Percentiles rank a stretch among this genome's conserved stretches.
phyloP scores from a whole-genome alignment of 495 filamentous ascomycete genomes.

The Penicillium nucicola region DNA sequence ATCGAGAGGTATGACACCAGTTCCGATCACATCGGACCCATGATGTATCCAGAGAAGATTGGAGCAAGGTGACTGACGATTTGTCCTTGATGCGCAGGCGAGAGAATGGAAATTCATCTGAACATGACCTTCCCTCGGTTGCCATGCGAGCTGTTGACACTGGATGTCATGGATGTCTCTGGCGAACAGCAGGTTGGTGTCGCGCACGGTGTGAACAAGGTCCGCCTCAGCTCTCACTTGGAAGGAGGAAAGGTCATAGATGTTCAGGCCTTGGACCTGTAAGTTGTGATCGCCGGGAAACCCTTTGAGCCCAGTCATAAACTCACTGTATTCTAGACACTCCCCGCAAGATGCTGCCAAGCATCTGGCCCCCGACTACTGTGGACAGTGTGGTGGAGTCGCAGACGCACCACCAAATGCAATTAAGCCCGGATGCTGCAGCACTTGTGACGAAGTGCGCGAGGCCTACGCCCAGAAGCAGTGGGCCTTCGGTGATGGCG shows the following conservation, averaged over 20 bases:
- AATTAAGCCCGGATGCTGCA: slow-evolving; percentile 80
- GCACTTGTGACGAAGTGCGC: slow-evolving; percentile 93
- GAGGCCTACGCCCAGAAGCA: slow-evolving; percentile 85
- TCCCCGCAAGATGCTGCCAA: slow-evolving; percentile 61
- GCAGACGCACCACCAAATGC: slow-evolving; percentile 60
- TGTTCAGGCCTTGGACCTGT: slow-evolving; percentile 69
- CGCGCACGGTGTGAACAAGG: slow-evolving; percentile 85
- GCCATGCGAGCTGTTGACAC: slow-evolving; percentile 90
- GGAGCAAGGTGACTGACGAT: background rate
- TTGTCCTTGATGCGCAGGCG: slow-evolving; percentile 50
- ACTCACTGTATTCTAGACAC: slow-evolving; percentile 45
- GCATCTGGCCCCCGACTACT: slow-evolving; percentile 90
- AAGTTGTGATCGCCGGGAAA: slow-evolving; percentile 27
- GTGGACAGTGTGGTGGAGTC: slow-evolving; percentile 90
- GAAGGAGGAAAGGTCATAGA: slow-evolving; percentile 83
- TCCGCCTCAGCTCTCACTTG: slow-evolving; percentile 65
- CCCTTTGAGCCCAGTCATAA: background rate
- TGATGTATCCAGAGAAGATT: background rate
- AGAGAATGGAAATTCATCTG: slow-evolving; percentile 98
- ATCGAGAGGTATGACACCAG: slow-evolving; percentile 66
- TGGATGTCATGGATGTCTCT: slow-evolving; percentile 98
- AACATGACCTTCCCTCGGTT: slow-evolving; percentile 95
- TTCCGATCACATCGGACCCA: background rate
- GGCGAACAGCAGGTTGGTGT: slow-evolving; percentile 94
- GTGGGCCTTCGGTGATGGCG: slow-evolving; percentile 91